Base-by-base conservation (phyloP, 176 grass and related monocot genomes). In the Alopecurus myosuroides region DNA sequence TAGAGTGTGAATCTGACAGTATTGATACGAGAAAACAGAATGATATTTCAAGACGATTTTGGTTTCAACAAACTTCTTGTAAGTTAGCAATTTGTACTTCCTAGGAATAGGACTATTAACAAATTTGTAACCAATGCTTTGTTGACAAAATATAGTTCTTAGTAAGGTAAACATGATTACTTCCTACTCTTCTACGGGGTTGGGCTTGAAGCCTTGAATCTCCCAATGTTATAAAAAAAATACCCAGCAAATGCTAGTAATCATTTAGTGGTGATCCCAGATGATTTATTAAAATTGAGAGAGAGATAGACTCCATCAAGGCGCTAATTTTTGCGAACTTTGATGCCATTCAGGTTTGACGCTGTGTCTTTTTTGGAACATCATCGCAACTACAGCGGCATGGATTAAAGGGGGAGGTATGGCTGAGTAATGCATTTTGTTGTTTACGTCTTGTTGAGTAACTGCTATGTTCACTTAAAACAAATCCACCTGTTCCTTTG, bases 331-430 rank as follows among this genome's bases (percentile, higher is more conserved):
- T 4, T 63, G 61, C 45, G 53, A 57, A 77, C 11, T 78, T 88
- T 49, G 42, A 78, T 90, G 13, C 70, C 65, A 72, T 97, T 88
- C 87, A 98, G 93, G 96, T 75, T 94, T 99, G 82, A 35, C 85
- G 28, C 77, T 81, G 29, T 96, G 93, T 60, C 91, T 99, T 34
- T 90, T 96, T 74, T 99, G 94, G 91, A 99, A 99, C 76, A 72
- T 99, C 62, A 88, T 99, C 42, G 87, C 93, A 40, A 94, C 94
- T 42, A 86, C 97, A 41, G 81, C 91, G 79, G 97, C 94, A 84
- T 99, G 97, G 93, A 96, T 99, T 88, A 96, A 94, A 84, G 88
- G 86, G 76, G 94, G 63, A 99, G 97, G 95, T 93, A 85, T 91
- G 45, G 12, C 56, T 72, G 34, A 42, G 19, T 61, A 72, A 17